Evolutionary conservation across 306 rosid species (phyloP), one percentile per base, ranked within the genome.

Genomic region (Sophora flavescens): DNA sequence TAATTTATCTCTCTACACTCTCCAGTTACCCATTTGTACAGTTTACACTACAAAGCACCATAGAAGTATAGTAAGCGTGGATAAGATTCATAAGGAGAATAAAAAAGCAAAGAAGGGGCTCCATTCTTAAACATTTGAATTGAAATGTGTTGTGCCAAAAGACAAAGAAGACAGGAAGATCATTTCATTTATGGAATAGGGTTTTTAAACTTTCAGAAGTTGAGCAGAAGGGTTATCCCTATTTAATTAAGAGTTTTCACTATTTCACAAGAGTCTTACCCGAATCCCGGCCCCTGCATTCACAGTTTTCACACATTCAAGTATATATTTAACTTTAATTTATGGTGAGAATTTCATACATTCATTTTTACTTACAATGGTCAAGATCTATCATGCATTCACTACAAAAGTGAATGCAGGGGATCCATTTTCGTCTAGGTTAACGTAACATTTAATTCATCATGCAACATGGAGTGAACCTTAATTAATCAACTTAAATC

Each of bases 11-110:
- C 22, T 22, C 22, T 22, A 22, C 22, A 22, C 22, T 22, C 22
- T 57, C 6, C 9, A 13, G 0, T 17, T 16, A 47, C 80, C 38
- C 26, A 76, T 52, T 81, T 65, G 61, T 33, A 41, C 42, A 3
- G 8, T 57, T 74, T 45, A 22, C 3, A 8, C 3, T 4, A 2
- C 44, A 9, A 61, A 67, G 4, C 4, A 3, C 70, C 70, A 0
- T 13, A 50, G n/a, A 61, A 11, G 48, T 41, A 42, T 56, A 16
- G 39, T 35, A 17, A 16, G 8, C 11, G 36, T 32, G 14, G 48
- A 74, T 59, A 28, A 73, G 45, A 58, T n/a, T n/a, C n/a, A n/a
- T n/a, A n/a, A n/a, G n/a, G n/a, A 39, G 54, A 72, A 38, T 15
- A 51, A 36, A 18, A 71, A 16, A 7, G 30, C 15, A 54, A 38